Conservation (phyloP, 129 eudicot genomes). For the Kitagawia praeruptora region DNA sequence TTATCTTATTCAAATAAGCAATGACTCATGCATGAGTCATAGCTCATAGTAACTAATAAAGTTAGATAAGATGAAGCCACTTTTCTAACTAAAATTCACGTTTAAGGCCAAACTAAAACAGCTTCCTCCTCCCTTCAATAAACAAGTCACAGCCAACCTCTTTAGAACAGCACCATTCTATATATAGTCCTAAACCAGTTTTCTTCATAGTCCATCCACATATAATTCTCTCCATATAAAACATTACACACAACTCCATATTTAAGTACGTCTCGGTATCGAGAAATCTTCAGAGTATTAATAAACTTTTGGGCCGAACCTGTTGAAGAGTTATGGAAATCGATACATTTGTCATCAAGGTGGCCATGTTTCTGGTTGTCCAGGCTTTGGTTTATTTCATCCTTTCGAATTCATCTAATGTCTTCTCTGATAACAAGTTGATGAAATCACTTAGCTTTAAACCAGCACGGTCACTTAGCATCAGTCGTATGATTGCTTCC, state of each 20-base stretch:
- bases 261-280: neutral
- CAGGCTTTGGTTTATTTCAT: conserved; percentile 49
- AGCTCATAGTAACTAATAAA: neutral
- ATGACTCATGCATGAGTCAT: neutral
- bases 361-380: conserved; percentile 34
- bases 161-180: neutral
- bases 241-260: neutral
- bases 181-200: neutral
- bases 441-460: conserved; percentile 46
- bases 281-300: neutral
- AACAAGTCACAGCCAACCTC: neutral
- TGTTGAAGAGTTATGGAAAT: neutral
- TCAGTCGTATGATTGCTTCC: conserved; percentile 37
- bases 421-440: conserved; percentile 35
- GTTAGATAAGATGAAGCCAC: neutral
- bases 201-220: neutral
- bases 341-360: conserved; percentile 24
- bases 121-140: neutral
- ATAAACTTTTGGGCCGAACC: neutral
- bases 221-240: neutral
- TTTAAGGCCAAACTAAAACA: neutral
- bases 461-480: conserved; percentile 31
- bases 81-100: neutral
- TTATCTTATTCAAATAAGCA: neutral
- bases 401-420: conserved; percentile 33